Base-by-base conservation (phyloP, 208 protist species). In the Wallacemonas sp. region DNA sequence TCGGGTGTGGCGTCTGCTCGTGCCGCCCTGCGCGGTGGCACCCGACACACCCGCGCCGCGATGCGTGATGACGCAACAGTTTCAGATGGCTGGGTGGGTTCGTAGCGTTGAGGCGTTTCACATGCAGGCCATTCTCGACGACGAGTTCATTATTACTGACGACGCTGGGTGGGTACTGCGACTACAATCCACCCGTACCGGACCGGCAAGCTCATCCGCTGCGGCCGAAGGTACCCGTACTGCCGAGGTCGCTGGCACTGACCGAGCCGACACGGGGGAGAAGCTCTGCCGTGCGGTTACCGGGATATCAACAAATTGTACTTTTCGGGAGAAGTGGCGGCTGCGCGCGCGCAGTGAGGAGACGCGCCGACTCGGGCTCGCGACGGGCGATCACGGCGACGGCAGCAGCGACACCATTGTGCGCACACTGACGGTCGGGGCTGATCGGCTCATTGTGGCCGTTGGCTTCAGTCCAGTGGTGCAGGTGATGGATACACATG, bases 41-140 rank as follows among this genome's bases (percentile, higher is more conserved):
- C n/a, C n/a, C n/a, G n/a, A n/a, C n/a, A n/a, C n/a, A n/a, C 22
- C 34, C 32, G 12, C 27, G n/a, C 17, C 13, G 50, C 29, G 24
- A 13, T 42, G 13, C 69, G 44, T 13, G 39, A 58, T 38, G 15
- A 32, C 64, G 3, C 72, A 82, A 53, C n/a, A 53, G 1, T 77
- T 82, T 59, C 41, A 59, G 19, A 80, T 76, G 42, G 21, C 44
- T 52, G 71, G 72, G 5, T 86, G 80, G 80, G 70, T 86, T 12
- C 63, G 72, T 12, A 66, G 68, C 24, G 75, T 86, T 64, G 68
- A 64, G 38, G 63, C 44, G 15, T 37, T 67, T 10, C 24, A 36
- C 42, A 55, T 60, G 21, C 62, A 65, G n/a, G 58, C 48, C 50
- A 53, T 71, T 38, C 76, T 80, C 21, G 66, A 65, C 8, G 75